These are phyloP conservation scores for Rhodotorula graminis DNA, from an alignment of 768 basidiomycete species.

Conservation along the genomic window DNA sequence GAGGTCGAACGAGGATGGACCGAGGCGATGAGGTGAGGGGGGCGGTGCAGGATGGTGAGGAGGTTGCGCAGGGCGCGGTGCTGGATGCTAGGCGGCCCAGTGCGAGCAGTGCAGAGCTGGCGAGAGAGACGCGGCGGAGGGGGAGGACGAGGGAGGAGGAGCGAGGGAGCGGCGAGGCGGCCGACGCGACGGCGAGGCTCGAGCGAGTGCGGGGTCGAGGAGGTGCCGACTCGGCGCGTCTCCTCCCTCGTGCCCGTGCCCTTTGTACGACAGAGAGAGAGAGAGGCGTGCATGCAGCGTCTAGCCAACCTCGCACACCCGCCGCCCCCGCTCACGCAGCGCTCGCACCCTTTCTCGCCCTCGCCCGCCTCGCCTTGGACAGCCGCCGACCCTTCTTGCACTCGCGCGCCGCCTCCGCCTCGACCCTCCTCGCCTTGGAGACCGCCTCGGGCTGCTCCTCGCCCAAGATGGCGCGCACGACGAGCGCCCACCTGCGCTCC, in stretches of 20 bases:
- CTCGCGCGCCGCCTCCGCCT: neutral
- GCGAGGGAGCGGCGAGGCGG: no score
- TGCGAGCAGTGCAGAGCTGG: no score
- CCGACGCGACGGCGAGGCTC: no score
- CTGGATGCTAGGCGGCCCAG: no score
- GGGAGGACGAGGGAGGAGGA: neutral
- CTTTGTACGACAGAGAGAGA: neutral
- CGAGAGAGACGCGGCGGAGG: no score
- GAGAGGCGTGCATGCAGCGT: no score
- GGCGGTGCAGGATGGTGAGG: no score
- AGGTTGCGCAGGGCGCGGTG: no score
- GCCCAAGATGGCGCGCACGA: neutral
- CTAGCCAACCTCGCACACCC: no score
- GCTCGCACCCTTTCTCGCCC: neutral
- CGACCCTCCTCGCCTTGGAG: neutral
- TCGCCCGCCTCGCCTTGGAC: slow-evolving; percentile 15
- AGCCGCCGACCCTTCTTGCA: neutral
- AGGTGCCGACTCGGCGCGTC: neutral
- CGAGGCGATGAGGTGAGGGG: no score
- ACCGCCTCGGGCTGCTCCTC: neutral
- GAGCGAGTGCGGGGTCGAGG: neutral
- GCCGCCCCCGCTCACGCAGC: neutral
- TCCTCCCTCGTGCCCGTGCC: no score
- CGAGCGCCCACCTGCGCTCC: neutral
- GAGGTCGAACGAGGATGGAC: no score